phyloP scores from a whole-genome alignment of 148 eudicot species.

The Euryodendron excelsum region DNA sequence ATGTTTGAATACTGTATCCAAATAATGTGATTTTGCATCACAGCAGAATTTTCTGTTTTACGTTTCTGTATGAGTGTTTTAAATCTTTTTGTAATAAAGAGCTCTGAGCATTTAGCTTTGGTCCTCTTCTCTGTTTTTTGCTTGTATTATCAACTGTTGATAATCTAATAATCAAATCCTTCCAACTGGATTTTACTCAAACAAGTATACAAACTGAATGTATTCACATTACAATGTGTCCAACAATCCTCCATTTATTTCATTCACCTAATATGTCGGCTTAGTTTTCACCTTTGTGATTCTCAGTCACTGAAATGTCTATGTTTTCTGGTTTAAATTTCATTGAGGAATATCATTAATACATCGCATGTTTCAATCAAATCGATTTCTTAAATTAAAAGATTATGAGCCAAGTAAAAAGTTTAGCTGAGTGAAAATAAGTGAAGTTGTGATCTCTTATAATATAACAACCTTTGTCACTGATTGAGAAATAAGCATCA shows the following conservation, averaged over 20 bases:
- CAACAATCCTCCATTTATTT: background rate
- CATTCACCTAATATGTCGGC: background rate
- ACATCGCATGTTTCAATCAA: no score
- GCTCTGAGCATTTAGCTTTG: background rate
- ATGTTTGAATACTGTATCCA: background rate
- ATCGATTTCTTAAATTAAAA: no score
- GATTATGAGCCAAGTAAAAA: no score
- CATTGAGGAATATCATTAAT: no score
- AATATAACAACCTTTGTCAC: no score
- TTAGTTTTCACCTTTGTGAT: no score
- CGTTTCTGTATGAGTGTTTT: background rate
- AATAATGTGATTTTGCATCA: slow-evolving; percentile 4
- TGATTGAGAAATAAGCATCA: no score
- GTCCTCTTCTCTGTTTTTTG: background rate
- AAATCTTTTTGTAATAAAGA: background rate
- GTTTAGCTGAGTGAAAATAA: no score
- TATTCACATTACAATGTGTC: background rate
- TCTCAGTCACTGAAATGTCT: no score
- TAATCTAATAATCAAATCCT: background rate
- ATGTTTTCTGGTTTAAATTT: no score
- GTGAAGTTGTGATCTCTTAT: no score
- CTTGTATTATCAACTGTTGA: background rate
- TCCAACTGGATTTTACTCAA: background rate
- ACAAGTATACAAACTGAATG: background rate
- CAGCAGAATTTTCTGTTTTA: background rate